A percentile compares a stretch with the other conserved stretches of the same genome.
phyloP scores from a whole-genome alignment of 345 rosid genomes.

The Pseudoturritis turrita region DNA sequence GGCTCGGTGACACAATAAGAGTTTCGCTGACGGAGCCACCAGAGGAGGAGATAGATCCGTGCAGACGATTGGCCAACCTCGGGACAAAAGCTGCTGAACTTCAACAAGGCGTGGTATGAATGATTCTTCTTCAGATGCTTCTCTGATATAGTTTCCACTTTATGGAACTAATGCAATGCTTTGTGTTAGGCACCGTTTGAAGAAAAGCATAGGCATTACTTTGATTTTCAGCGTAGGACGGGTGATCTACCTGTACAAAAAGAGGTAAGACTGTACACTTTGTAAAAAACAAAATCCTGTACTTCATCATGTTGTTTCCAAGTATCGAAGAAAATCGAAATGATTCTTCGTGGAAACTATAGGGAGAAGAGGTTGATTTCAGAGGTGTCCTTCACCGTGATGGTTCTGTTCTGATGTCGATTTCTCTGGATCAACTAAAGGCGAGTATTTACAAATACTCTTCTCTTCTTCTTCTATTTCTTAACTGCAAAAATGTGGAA shows the following conservation, averaged over 20 bases:
- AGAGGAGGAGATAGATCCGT: constrained; percentile 96
- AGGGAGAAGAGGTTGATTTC: constrained; percentile 97
- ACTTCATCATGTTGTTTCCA: background rate
- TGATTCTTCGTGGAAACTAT: constrained; percentile 14
- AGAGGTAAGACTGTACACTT: constrained; percentile 51
- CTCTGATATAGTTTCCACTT: background rate
- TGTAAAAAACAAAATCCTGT: background rate
- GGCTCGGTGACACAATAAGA: constrained; percentile 96
- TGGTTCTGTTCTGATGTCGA: constrained; percentile 91
- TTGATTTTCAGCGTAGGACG: constrained; percentile 79
- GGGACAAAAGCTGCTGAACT: constrained; percentile 77
- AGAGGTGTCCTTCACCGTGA: constrained; percentile 96
- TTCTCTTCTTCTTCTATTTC: background rate
- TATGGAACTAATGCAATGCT: background rate
- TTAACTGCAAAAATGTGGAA: background rate
- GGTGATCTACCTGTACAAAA: constrained; percentile 89
- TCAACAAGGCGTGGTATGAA: constrained; percentile 93
- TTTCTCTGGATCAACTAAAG: constrained; percentile 80
- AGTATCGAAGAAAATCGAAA: background rate
- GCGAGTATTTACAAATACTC: constrained; percentile 28
- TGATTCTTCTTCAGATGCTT: constrained; percentile 22
- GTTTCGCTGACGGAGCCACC: constrained; percentile 96
- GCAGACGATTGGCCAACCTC: constrained; percentile 82
- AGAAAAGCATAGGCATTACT: constrained; percentile 91
- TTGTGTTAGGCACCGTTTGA: constrained; percentile 78